Evolutionary conservation across 805 yeast species (phyloP).

Genomic region (Metschnikowia santaceciliae): DNA sequence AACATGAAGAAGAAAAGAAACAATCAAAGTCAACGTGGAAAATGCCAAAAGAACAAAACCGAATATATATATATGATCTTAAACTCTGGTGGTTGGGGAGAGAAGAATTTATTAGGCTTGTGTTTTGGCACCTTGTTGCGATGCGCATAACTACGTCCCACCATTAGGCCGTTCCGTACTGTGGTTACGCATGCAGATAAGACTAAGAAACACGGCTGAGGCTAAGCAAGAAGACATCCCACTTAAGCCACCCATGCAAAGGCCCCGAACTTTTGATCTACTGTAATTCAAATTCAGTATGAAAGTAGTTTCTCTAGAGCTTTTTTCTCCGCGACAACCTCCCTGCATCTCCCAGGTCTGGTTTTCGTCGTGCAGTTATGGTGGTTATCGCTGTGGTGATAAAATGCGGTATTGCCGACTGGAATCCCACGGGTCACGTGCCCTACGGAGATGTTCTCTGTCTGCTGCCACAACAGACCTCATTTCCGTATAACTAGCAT

Average conservation of each 20-base stretch:
- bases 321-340: no score
- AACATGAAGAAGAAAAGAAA: background rate
- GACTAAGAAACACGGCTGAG: background rate
- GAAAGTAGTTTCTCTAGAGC: no score
- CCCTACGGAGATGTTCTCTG: background rate
- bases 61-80: no score
- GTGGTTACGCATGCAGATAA: conserved; percentile 1
- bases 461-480: background rate
- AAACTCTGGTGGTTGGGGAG: background rate
- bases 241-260: background rate
- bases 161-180: background rate
- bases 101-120: background rate
- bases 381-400: background rate
- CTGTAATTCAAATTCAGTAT: no score
- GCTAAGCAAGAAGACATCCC: background rate
- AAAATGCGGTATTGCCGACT: background rate
- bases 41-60: background rate
- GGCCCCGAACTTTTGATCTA: no score
- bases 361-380: background rate
- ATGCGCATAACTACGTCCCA: conserved; percentile 1
- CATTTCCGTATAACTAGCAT: background rate
- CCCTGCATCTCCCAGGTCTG: no score
- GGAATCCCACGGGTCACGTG: background rate
- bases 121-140: background rate
- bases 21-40: background rate